Evolutionary conservation across 2,329 filamentous ascomycete genomes (phyloP).

Genomic region (Fusarium fujikuroi): DNA sequence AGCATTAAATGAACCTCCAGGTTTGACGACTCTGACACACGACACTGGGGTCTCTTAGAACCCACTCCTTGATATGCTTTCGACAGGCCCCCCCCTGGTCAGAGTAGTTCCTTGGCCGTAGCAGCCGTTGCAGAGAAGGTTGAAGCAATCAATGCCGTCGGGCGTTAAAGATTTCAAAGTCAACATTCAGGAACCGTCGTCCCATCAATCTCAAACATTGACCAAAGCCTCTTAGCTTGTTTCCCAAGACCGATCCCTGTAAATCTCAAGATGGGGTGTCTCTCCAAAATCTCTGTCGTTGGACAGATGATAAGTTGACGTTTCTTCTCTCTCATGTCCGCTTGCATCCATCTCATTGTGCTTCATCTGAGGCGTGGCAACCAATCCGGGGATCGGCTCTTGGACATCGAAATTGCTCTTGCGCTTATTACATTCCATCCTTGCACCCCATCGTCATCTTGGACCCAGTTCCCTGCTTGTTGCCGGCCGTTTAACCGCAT

Average conservation of each 20-base stretch:
- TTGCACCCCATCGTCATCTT: constrained; percentile 38
- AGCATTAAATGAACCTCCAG: constrained; percentile 19
- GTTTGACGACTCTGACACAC: constrained; percentile 35
- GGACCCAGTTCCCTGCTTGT: constrained; percentile 39
- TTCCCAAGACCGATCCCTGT: constrained; percentile 1
- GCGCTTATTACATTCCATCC: constrained; percentile 37
- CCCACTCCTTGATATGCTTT: constrained; percentile 24
- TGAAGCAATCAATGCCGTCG: constrained; percentile 21
- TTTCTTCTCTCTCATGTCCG: constrained; percentile 2
- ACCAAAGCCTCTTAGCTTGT: constrained; percentile 40
- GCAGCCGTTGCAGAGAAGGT: not conserved
- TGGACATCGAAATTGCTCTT: constrained; percentile 34
- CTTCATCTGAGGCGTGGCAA: constrained; percentile 14
- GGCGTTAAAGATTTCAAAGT: constrained; percentile 30
- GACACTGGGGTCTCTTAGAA: constrained; percentile 21
- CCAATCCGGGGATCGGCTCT: constrained; percentile 38
- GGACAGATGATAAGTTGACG: constrained; percentile 28
- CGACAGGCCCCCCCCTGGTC: constrained; percentile 30
- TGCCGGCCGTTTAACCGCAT: constrained; percentile 42
- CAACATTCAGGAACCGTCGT: constrained; percentile 49
- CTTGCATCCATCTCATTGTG: constrained; percentile 17
- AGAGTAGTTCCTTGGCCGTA: constrained; percentile 18
- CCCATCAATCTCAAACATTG: constrained; percentile 65
- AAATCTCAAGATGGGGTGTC: constrained; percentile 2
- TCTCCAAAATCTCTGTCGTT: constrained; percentile 9